Base-by-base conservation (phyloP, 139 green algal species). In the Tetraselmis chui region DNA sequence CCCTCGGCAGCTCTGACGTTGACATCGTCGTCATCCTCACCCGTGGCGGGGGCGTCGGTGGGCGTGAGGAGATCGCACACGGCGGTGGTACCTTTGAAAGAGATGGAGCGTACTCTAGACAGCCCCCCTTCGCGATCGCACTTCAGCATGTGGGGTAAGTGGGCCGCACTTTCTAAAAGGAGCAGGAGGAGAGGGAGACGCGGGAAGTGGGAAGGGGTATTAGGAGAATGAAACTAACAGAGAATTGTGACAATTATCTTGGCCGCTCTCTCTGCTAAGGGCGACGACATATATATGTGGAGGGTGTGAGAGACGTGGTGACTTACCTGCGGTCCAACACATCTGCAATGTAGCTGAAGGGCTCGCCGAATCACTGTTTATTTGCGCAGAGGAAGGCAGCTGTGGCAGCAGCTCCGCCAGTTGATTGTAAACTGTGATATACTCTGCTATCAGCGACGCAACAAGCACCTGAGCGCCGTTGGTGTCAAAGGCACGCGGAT, bases 341-440 rank as follows among this genome's bases (percentile, higher is more conserved):
- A n/a, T n/a, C n/a, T n/a, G n/a, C n/a, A n/a, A n/a, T n/a, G n/a
- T n/a, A n/a, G n/a, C n/a, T n/a, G n/a, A n/a, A n/a, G n/a, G n/a
- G n/a, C n/a, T n/a, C n/a, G n/a, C n/a, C n/a, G n/a, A n/a, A n/a
- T n/a, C n/a, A n/a, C n/a, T n/a, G n/a, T n/a, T n/a, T n/a, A n/a
- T n/a, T n/a, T n/a, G n/a, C 45, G 18, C 18, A 18, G 45, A 32
- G 1, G 81, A 29, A 2, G 87, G 88, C 83, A 92, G 82, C 28
- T 87, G 79, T 18, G 87, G 85, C 75, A 90, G 83, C 31, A 89
- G 58, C n/a, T 86, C 84, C 0, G 82, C 81, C 0, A 92, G 23
- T 0, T 32, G 28, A 24, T 92, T 92, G 88, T 92, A 94, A 0
- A 86, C 81, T 23, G 32, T 76, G 0, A 89, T 74, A 1, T 28